Base-by-base conservation (phyloP, 176 grass and related monocot genomes). In the Bromus sterilis region DNA sequence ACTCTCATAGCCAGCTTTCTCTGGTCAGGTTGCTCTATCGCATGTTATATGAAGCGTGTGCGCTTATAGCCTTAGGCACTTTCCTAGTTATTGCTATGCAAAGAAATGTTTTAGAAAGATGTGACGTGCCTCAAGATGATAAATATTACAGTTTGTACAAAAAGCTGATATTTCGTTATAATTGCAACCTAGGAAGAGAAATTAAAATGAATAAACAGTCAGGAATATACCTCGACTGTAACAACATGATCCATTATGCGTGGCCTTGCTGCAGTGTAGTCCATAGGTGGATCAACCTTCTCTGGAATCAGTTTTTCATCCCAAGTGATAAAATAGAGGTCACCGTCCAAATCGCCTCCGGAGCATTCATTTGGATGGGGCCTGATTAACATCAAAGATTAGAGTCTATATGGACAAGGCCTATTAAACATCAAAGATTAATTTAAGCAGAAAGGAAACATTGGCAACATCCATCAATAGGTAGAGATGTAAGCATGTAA, bases 331-430 rank as follows among this genome's bases (percentile, higher is more conserved):
- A 95, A 98, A 86, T 91, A 98, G 67, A 95, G 82, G 58, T 98
- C 96, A 11, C 96, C 96, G 75, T 98, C 93, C 79, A 98, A 84
- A 93, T 98, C 96, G 15, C 93, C 96, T 31, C 96, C 96, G 1
- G 96, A 98, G 75, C 96, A 98, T 83, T 98, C 96, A 69, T 93
- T 95, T 39, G 96, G 96, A 91, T 98, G 93, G 61, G 96, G 96
- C 82, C 96, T 98, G 75, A 81, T 71, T 24, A 64, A 74, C 74
- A 59, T 70, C 56, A 20, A 77, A 70, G 34, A 84, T 32, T 72
- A 51, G 58, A 76, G 30, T 82, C 42, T 71, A 71, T 44, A 28
- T 71, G 68, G 7, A 44, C 40, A 42, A 71, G 68, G 40, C 24
- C 24, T 71, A 72, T 30, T 72, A 46, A 72, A 29, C 68, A 46